These are phyloP conservation scores for Leishmania tarentolae DNA, from an alignment of 208 protist genomes.

Conservation along the genomic window DNA sequence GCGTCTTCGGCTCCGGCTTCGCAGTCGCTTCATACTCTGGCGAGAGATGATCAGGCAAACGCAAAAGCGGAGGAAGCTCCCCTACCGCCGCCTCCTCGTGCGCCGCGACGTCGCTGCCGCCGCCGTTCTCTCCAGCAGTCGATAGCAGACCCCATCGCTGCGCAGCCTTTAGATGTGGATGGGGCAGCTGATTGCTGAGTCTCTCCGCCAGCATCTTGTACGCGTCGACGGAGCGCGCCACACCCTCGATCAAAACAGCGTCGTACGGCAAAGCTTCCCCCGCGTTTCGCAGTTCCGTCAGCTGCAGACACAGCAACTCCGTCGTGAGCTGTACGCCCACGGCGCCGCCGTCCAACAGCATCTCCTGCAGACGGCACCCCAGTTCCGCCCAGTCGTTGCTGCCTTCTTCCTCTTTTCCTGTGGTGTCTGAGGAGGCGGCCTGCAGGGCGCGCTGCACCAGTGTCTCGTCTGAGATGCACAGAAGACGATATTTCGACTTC, in stretches of 20 bases:
- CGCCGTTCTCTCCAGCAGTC: neutral
- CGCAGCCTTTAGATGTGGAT: slow-evolving; percentile 19
- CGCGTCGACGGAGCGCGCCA: slow-evolving; percentile 39
- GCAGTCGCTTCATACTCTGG: slow-evolving; percentile 28
- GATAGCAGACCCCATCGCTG: slow-evolving; percentile 8
- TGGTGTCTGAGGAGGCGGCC: slow-evolving; percentile 10
- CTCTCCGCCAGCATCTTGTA: slow-evolving; percentile 36
- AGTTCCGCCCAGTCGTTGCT: slow-evolving; percentile 35
- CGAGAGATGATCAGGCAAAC: slow-evolving; percentile 18
- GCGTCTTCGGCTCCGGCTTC: slow-evolving; percentile 59
- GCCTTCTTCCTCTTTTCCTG: neutral
- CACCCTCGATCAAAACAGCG: slow-evolving; percentile 74
- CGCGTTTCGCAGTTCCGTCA: slow-evolving; percentile 35
- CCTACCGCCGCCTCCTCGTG: neutral
- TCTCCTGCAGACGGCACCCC: slow-evolving; percentile 40
- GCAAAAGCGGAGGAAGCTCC: slow-evolving; percentile 20
- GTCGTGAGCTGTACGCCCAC: slow-evolving; percentile 48
- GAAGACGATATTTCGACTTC: slow-evolving; percentile 42
- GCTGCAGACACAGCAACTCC: slow-evolving; percentile 55
- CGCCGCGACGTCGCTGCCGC: slow-evolving; percentile 11
- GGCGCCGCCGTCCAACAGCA: slow-evolving; percentile 47
- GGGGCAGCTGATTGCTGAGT: slow-evolving; percentile 19
- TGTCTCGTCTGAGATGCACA: slow-evolving; percentile 53
- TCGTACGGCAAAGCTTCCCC: slow-evolving; percentile 25
- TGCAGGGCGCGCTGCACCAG: slow-evolving; percentile 59